Evolutionary conservation across 257 asterid genomes (phyloP).

Genomic region (Primulina tabacum): DNA sequence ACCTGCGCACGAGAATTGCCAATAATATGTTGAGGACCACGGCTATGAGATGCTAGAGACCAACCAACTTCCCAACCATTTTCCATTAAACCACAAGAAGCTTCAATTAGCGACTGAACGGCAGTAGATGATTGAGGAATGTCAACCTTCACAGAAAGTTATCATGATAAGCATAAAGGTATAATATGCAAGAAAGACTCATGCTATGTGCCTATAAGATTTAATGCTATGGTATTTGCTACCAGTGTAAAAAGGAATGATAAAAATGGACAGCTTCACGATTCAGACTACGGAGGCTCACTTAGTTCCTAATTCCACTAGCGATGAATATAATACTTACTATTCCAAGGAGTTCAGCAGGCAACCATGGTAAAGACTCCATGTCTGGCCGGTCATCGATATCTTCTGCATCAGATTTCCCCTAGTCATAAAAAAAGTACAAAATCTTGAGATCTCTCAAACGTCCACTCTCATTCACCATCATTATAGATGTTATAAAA

Average conservation of each 20-base stretch:
- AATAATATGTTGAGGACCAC: slow-evolving; percentile 50
- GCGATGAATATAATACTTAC: slow-evolving; percentile 35
- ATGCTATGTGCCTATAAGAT: not conserved
- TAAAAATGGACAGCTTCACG: not conserved
- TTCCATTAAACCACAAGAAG: slow-evolving; percentile 77
- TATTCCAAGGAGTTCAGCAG: slow-evolving; percentile 64
- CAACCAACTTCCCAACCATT: slow-evolving; percentile 98
- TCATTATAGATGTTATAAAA: slow-evolving; percentile 16
- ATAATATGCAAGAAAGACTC: slow-evolving; percentile 16
- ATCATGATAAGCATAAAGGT: slow-evolving; percentile 15
- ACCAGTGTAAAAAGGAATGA: not conserved
- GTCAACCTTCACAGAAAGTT: slow-evolving; percentile 58
- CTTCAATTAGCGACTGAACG: slow-evolving; percentile 77
- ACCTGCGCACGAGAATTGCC: slow-evolving; percentile 58
- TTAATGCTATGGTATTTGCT: not conserved
- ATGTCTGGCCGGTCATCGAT: slow-evolving; percentile 18
- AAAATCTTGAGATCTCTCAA: slow-evolving; percentile 22
- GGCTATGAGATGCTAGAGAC: slow-evolving; percentile 77
- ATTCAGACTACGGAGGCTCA: slow-evolving; percentile 20
- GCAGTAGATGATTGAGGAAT: slow-evolving; percentile 74
- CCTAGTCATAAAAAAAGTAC: slow-evolving; percentile 41
- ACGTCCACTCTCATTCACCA: not conserved
- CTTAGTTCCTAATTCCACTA: slow-evolving; percentile 13
- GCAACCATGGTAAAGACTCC: slow-evolving; percentile 62
- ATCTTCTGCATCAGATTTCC: slow-evolving; percentile 39